phyloP scores from a whole-genome alignment of 768 basidiomycete species.

The Pisolithus microcarpus region DNA sequence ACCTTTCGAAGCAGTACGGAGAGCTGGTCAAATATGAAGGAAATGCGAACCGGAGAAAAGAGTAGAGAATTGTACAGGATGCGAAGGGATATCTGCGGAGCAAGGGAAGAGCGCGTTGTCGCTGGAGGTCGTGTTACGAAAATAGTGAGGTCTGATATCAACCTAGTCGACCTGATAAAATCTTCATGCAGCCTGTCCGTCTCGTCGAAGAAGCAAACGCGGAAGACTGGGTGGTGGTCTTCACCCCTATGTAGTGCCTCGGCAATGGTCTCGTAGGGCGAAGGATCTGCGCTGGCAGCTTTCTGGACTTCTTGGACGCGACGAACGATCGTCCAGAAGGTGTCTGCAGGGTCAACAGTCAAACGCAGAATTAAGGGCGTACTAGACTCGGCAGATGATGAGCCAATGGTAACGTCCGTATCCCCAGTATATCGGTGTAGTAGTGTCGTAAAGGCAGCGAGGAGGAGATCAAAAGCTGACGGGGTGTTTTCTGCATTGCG shows the following conservation, averaged over 20 bases:
- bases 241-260: constrained; percentile 60
- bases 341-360: constrained; percentile 74
- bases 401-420: constrained; percentile 86
- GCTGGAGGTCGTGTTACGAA: constrained; percentile 73
- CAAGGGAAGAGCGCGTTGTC: constrained; percentile 60
- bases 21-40: constrained; percentile 79
- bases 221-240: constrained; percentile 71
- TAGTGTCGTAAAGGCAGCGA: constrained; percentile 84
- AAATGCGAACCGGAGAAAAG: constrained; percentile 76
- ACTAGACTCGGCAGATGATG: constrained; percentile 66
- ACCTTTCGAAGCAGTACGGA: constrained; percentile 68
- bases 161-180: constrained; percentile 72
- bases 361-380: constrained; percentile 82
- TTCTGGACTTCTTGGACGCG: constrained; percentile 78
- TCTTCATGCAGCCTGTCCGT: constrained; percentile 66
- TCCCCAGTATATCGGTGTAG: constrained; percentile 95
- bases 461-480: constrained; percentile 84
- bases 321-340: constrained; percentile 83
- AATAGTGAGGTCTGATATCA: constrained; percentile 86
- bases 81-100: constrained; percentile 70
- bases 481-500: constrained; percentile 39
- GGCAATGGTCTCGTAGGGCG: constrained; percentile 76
- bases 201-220: constrained; percentile 95
- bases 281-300: constrained; percentile 72
- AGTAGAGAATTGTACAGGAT: constrained; percentile 93